Percentiles rank a stretch among this genome's conserved stretches.
Conservation (phyloP, 306 rosid species). For the Lotus japonicus region DNA sequence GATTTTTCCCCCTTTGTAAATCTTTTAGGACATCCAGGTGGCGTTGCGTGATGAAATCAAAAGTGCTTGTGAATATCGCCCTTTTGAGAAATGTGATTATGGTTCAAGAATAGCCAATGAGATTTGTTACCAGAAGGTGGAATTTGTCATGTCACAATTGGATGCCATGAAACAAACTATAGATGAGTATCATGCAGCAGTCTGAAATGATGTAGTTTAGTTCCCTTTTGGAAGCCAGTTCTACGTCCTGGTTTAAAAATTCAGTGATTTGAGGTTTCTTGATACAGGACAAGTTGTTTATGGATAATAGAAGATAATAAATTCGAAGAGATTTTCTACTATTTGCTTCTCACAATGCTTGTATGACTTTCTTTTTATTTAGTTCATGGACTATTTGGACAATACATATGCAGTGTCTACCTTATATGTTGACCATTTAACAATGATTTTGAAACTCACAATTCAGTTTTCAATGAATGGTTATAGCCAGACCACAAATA, state of each 20-base stretch:
- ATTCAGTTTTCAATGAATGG: neutral
- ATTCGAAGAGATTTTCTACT: neutral
- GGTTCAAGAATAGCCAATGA: conserved; percentile 82
- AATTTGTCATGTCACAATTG: conserved; percentile 57
- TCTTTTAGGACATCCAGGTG: conserved; percentile 75
- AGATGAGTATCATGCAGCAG: conserved; percentile 51
- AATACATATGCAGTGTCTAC: neutral
- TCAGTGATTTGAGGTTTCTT: too few species aligned
- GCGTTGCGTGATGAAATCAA: conserved; percentile 87
- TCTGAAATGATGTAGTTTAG: conserved; percentile 23
- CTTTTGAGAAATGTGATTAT: conserved; percentile 96
- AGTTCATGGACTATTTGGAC: neutral
- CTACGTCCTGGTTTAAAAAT: neutral
- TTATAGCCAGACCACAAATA: neutral
- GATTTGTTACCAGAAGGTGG: conserved; percentile 73
- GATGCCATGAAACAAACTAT: conserved; percentile 73
- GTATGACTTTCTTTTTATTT: neutral
- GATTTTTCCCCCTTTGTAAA: neutral
- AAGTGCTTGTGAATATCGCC: conserved; percentile 92
- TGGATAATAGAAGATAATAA: neutral
- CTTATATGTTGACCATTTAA: neutral
- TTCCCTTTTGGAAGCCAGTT: neutral
- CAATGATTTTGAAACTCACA: neutral
- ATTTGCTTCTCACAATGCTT: neutral
- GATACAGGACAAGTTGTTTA: neutral